Evolutionary conservation across 352 stramenopile species (phyloP), one percentile per base, ranked within the genome.

Genomic region (Globisporangium rhizosaccharum): DNA sequence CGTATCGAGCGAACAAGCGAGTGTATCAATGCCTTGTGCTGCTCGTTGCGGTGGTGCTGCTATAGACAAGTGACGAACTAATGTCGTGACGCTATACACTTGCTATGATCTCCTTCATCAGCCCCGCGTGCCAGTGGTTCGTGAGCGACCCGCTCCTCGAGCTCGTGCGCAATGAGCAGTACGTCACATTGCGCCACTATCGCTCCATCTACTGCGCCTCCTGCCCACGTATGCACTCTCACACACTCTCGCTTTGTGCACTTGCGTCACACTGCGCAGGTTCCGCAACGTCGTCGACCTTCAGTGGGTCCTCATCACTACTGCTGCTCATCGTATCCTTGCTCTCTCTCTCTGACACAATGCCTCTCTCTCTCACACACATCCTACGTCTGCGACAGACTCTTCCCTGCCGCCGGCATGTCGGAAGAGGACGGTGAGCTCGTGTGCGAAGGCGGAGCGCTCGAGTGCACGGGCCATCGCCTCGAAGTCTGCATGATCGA

Each of bases 121-220:
- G 84, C 51, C 80, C 84, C 12, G 82, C 84, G n/a, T 92, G 84
- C 41, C 78, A 92, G 71, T 92, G 80, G 81, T 90, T 88, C 47
- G 74, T 92, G 18, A 73, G 72, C 25, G 76, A 88, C 51, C 82
- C 82, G 59, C 58, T 94, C 20, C 58, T 92, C 41, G 73, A 88
- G 55, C 75, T 94, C 52, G 65, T 94, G 49, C 69, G 74, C 26
- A 79, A 79, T 42, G 71, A 87, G 55, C 68, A 88, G 65, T 87
- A 70, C 61, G 76, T 51, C 15, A 10, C 20, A 9, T 45, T 47
- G 28, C 37, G 3, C 9, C 14, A 11, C 17, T 8, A 6, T 18
- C 12, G 5, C 17, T 11, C 17, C 12, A 9, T 6, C 14, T 26
- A 23, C 11, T 41, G 48, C 48, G 12, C 12, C 39, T 45, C 14